phyloP scores from a whole-genome alignment of 805 yeast genomes.

The Starmerella powellii region DNA sequence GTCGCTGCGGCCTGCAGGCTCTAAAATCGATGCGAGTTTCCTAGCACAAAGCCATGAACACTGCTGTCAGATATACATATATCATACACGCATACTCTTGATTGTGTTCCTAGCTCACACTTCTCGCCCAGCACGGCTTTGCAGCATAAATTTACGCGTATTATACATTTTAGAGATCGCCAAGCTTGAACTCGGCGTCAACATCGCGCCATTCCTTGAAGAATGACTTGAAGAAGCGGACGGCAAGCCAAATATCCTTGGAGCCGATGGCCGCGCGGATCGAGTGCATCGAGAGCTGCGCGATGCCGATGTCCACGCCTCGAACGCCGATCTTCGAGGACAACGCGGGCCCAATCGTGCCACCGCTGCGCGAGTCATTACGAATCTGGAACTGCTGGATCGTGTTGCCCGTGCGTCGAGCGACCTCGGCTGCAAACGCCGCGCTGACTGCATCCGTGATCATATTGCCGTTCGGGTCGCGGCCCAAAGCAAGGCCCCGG shows the following conservation, averaged over 20 bases:
- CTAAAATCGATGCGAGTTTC: too few species aligned
- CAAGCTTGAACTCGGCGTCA: slow-evolving; percentile 27
- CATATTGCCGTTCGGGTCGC: slow-evolving; percentile 73
- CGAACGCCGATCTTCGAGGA: slow-evolving; percentile 31
- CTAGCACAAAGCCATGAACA: too few species aligned
- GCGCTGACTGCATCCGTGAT: slow-evolving; percentile 68
- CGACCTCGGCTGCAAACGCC: slow-evolving; percentile 60
- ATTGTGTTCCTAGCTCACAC: too few species aligned
- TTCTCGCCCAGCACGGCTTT: too few species aligned
- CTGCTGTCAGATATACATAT: too few species aligned
- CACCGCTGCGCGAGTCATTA: slow-evolving; percentile 76
- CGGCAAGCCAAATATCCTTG: slow-evolving; percentile 63
- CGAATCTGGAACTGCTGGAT: slow-evolving; percentile 75
- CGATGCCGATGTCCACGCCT: slow-evolving; percentile 70
- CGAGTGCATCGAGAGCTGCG: slow-evolving; percentile 79
- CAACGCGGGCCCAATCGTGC: slow-evolving; percentile 66
- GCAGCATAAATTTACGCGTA: too few species aligned
- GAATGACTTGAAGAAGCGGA: slow-evolving; percentile 59
- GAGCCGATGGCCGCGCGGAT: slow-evolving; percentile 72
- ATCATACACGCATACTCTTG: too few species aligned
- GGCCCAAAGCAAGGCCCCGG: slow-evolving; percentile 55
- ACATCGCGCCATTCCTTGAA: slow-evolving; percentile 54
- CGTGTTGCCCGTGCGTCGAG: slow-evolving; percentile 48
- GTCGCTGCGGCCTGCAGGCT: too few species aligned
- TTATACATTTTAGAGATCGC: slow-evolving; percentile 23